Evolutionary conservation across 1,284 basidiomycete species (phyloP).

Genomic region (Papiliotrema terrestris): DNA sequence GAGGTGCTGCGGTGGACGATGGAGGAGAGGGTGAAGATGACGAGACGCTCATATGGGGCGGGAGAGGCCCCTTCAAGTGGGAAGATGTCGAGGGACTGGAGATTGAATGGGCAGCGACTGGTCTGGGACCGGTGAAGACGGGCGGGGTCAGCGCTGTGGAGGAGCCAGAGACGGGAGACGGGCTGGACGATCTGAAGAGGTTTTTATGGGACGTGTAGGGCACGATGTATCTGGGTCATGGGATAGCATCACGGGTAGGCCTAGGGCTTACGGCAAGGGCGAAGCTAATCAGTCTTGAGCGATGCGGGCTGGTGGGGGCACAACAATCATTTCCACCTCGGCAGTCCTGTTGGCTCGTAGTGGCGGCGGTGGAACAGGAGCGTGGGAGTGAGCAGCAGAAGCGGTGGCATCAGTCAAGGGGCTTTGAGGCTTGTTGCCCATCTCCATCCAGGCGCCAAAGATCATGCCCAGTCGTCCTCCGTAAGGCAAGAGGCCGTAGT

Average conservation of each 20-base stretch:
- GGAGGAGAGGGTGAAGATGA: conserved; percentile 24
- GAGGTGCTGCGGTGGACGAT: background rate
- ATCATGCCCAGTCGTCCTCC: conserved; percentile 1
- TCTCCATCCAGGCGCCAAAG: background rate
- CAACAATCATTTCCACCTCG: too few species aligned
- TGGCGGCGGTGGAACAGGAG: too few species aligned
- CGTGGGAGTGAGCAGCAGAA: too few species aligned
- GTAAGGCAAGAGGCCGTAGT: background rate
- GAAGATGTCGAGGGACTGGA: conserved; percentile 47
- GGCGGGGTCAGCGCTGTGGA: conserved; percentile 10
- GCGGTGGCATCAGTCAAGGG: too few species aligned
- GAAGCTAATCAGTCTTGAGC: background rate
- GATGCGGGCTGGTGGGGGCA: too few species aligned
- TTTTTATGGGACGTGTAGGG: conserved; percentile 25
- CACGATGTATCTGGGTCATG: background rate
- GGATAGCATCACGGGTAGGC: background rate
- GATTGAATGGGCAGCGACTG: conserved; percentile 33
- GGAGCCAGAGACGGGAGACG: conserved; percentile 30
- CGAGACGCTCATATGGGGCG: conserved; percentile 43
- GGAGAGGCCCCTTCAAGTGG: conserved; percentile 39
- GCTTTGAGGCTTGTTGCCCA: background rate
- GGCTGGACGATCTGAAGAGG: conserved; percentile 35
- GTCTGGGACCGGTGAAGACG: conserved; percentile 21
- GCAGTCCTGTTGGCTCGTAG: too few species aligned
- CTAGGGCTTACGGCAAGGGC: background rate